Base-by-base conservation (phyloP, 352 stramenopile species). In the Hyphochytrium catenoides region DNA sequence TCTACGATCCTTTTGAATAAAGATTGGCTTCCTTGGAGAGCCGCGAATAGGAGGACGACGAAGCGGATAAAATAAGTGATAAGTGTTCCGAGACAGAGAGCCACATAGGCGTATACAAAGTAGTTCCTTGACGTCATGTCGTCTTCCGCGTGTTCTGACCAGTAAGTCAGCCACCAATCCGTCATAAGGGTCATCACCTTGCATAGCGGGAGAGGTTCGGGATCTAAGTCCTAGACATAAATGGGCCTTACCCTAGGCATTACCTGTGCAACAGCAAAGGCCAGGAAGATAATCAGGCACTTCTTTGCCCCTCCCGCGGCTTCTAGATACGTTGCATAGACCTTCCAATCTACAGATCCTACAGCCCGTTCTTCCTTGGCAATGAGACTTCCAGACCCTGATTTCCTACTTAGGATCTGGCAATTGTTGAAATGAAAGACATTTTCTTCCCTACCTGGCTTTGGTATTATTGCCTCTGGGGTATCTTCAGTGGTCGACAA, bases 141-240 rank as follows among this genome's bases (percentile, higher is more conserved):
- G 20, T 64, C 49, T 17, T 54, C 30, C 0, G 60, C 40, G 34
- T 89, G 42, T 32, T 81, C 59, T 16, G 77, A 79, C 77, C 83
- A 96, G 43, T 88, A 79, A n/a, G 78, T 91, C 14, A 96, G 62
- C 79, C 79, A 96, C 61, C 58, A 82, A 38, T 59, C 67, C 2
- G 51, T 57, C 1, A 44, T n/a, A 1, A 77, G 50, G 21, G 37
- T 47, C 3, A 67, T 35, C 14, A 19, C 33, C 34, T 78, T 53
- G 8, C n/a, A n/a, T n/a, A n/a, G n/a, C n/a, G n/a, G n/a, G n/a
- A n/a, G n/a, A n/a, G n/a, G n/a, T n/a, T n/a, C n/a, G n/a, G n/a
- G n/a, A n/a, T n/a, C n/a, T n/a, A n/a, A n/a, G n/a, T n/a, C n/a
- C n/a, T n/a, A n/a, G n/a, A n/a, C n/a, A n/a, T n/a, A n/a, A n/a